Base-by-base conservation (phyloP, 2,329 filamentous ascomycete genomes). In the Tolypocladium sp. region DNA sequence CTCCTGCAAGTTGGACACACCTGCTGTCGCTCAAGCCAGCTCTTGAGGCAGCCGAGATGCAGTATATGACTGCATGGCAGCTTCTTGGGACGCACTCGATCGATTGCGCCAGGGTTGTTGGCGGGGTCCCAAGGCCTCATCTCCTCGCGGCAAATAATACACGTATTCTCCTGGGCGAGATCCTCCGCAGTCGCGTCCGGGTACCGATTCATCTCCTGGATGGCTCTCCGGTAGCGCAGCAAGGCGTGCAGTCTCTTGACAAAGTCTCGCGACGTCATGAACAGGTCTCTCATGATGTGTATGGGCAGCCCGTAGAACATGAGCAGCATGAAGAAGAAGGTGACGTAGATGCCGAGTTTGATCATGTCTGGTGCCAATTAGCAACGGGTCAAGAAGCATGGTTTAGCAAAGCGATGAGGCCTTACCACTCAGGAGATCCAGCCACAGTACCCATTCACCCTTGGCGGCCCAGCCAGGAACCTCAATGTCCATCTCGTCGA, bases 381-480 rank as follows among this genome's bases (percentile, higher is more conserved):
- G 56, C 12, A 22, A 64, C 30, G 52, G 44, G 27, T 30, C 4
- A 57, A 59, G 70, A 60, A 67, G 62, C 57, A 30, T 20, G 7
- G 10, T 2, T 20, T 9, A 35, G 20, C 15, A 35, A 7, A 7
- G n/a, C 17, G 17, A 41, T 3, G 7, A 5, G 40, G 12, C 67
- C 83, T 73, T 78, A 91, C 89, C 89, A 55, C 89, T 91, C 51
- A 89, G 73, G 22, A 99, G 82, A 71, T 99, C 93, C 60, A 97
- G 79, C 68, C 88, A 92, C 65, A 99, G 86, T 17, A 97, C 81
- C 84, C 90, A 97, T 66, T 94, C 89, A 42, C 94, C 91, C 77
- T 97, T 99, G 61, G 91, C 87, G 69, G 97, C 92, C 94, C 94
- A 99, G 12, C 93, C 94, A 4, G 92, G 90, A 25, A 97, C 91